Evolutionary conservation across 495 filamentous ascomycete genomes (phyloP), one percentile per base, ranked within the genome.

Genomic region (Penicillium daleae): DNA sequence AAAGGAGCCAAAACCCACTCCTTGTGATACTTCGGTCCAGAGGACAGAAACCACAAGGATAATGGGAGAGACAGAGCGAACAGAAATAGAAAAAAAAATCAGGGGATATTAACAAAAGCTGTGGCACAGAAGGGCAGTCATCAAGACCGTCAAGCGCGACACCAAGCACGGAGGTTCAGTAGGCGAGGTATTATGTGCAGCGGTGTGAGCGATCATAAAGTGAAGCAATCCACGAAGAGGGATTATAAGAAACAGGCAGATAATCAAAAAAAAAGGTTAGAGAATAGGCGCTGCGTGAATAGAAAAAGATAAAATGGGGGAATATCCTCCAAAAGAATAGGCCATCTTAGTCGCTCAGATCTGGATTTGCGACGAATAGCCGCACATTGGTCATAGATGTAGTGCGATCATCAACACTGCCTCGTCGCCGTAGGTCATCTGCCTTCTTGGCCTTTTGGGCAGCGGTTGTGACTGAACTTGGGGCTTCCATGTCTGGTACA

Each of bases 361-460:
- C 95, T 24, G 95, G 95, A 74, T 99, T 99, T 21, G 96, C 96
- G 69, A 99, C 93, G 66, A 92, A 97, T 58, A 99, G 78, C 57
- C 93, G 85, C 21, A 89, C 91, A 21, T 88, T 90, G 33, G 91
- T 92, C 87, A 97, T 92, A 5, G 88, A 88, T 62, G 83, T 87
- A 24, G 91, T 91, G 69, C 91, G 84, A 75, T 98, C 95, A 73
- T 99, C 96, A 54, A 99, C 92, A 73, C 95, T 98, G 10, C 94
- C 95, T 65, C 92, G 83, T 59, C 94, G 86, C 70, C 85, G 82
- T 37, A 96, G 77, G 37, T 96, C 92, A 12, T 93, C 92, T 1
- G 85, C 80, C 59, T 82, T 89, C 73, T 89, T 89, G 54, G 86
- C 83, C 66, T 90, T 89, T 70, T 90, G 83, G 21, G 84, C 83